phyloP scores from a whole-genome alignment of 73 alveolate genomes.

The Symbiodinium natans region DNA sequence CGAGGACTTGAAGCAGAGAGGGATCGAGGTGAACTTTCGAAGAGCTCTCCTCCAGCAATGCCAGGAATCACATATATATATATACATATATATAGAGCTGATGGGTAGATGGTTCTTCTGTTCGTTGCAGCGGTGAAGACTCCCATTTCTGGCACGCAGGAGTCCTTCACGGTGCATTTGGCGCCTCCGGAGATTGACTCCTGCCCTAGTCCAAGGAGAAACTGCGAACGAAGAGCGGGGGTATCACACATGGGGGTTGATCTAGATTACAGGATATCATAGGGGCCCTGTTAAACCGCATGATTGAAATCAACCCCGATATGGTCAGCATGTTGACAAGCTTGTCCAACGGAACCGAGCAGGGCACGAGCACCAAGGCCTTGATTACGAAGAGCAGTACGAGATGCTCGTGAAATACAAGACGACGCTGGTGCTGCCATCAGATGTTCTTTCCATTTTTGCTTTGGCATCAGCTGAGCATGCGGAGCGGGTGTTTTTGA shows the following conservation, averaged over 20 bases:
- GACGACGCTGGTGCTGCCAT: conserved; percentile 28
- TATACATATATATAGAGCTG: not conserved
- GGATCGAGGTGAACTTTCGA: conserved; percentile 74
- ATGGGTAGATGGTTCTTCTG: not conserved
- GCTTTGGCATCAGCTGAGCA: too few relatives aligned
- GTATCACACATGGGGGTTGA: not conserved
- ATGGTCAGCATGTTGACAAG: too few relatives aligned
- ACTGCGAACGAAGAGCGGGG: not conserved
- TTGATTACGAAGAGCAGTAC: conserved; percentile 79
- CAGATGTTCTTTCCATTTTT: too few relatives aligned
- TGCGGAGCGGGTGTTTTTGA: too few relatives aligned
- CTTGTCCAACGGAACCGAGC: too few relatives aligned
- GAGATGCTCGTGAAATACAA: conserved; percentile 86
- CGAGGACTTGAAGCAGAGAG: conserved; percentile 57
- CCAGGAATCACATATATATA: not conserved
- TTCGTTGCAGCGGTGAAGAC: too few relatives aligned
- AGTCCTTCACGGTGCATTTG: conserved; percentile 70
- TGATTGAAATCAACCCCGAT: too few relatives aligned
- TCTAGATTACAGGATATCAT: too few relatives aligned
- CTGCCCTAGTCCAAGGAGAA: not conserved
- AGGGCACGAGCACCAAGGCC: too few relatives aligned
- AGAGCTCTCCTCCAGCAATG: conserved; percentile 70
- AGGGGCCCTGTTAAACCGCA: too few relatives aligned
- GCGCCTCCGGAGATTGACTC: conserved; percentile 84
- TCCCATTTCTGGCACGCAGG: not conserved